Percentiles rank a stretch among this genome's conserved stretches.
Conservation (phyloP, 495 filamentous ascomycete genomes). For the Neurospora sp. region DNA sequence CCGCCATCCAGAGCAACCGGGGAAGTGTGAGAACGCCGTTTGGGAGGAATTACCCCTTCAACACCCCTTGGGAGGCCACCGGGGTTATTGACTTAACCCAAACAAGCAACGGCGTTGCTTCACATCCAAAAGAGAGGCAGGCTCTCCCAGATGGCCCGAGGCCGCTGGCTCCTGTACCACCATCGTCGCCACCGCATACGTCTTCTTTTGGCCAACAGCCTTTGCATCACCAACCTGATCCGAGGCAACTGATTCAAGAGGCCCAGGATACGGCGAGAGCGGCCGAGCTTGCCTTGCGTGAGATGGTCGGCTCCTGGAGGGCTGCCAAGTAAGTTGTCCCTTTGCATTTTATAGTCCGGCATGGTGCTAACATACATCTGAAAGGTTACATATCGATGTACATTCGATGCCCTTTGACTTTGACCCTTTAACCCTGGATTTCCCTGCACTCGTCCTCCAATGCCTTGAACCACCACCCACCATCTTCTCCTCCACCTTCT, state of each 20-base stretch:
- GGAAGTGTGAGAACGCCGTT: conserved; percentile 37
- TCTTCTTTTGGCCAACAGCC: conserved; percentile 31
- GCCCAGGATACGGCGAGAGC: conserved; percentile 65
- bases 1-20: conserved; percentile 23
- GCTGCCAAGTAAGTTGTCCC: conserved; percentile 59
- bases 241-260: conserved; percentile 46
- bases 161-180: background rate
- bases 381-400: conserved; percentile 27
- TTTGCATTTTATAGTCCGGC: background rate
- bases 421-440: conserved; percentile 68
- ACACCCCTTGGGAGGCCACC: conserved; percentile 57
- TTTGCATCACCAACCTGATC: conserved; percentile 48
- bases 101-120: background rate
- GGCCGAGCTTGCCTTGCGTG: conserved; percentile 73
- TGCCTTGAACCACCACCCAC: conserved; percentile 71
- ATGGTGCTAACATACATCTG: conserved; percentile 10
- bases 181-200: background rate
- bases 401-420: conserved; percentile 62
- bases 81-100: conserved; percentile 57
- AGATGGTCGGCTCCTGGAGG: conserved; percentile 66
- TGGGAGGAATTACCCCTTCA: conserved; percentile 48
- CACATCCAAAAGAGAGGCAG: conserved; percentile 22
- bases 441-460: conserved; percentile 70
- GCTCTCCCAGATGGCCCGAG: conserved; percentile 7
- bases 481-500: conserved; percentile 59